phyloP scores from a whole-genome alignment of 345 rosid species.

The Corymbia maculata region DNA sequence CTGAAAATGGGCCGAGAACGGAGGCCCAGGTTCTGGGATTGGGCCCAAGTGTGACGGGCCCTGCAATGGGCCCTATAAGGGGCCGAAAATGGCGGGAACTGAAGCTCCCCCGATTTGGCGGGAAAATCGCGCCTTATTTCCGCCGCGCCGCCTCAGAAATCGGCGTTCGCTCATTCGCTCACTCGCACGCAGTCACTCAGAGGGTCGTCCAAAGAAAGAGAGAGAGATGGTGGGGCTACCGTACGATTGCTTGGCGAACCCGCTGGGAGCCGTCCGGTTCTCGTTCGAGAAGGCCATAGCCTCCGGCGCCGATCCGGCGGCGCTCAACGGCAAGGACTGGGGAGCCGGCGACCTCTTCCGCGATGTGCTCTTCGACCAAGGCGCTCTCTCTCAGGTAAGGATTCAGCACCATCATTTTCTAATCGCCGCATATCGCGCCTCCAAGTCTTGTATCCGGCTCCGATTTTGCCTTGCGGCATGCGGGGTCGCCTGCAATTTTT shows the following conservation, averaged over 20 bases:
- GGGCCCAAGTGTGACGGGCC: background rate
- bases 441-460: background rate
- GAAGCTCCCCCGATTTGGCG: slow-evolving; percentile 12
- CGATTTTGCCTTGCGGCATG: background rate
- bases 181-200: background rate
- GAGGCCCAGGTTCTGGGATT: background rate
- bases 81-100: slow-evolving; percentile 18
- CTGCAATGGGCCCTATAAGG: background rate
- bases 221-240: slow-evolving; percentile 62
- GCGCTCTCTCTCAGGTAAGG: slow-evolving; percentile 47
- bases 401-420: background rate
- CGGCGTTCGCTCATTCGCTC: background rate
- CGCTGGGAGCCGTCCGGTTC: slow-evolving; percentile 79
- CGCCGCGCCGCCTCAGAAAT: background rate
- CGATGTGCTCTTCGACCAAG: slow-evolving; percentile 55
- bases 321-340: slow-evolving; percentile 89
- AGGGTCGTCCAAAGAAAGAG: background rate
- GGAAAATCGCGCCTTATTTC: slow-evolving; percentile 1
- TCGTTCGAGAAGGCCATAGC: slow-evolving; percentile 65
- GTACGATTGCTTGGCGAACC: slow-evolving; percentile 77
- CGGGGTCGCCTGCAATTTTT: background rate
- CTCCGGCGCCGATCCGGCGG: slow-evolving; percentile 48
- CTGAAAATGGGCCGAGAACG: background rate
- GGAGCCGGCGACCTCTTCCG: slow-evolving; percentile 75
- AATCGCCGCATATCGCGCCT: background rate